These are phyloP conservation scores for Russula sp. DNA, from an alignment of 768 basidiomycete genomes.

Conservation along the genomic window DNA sequence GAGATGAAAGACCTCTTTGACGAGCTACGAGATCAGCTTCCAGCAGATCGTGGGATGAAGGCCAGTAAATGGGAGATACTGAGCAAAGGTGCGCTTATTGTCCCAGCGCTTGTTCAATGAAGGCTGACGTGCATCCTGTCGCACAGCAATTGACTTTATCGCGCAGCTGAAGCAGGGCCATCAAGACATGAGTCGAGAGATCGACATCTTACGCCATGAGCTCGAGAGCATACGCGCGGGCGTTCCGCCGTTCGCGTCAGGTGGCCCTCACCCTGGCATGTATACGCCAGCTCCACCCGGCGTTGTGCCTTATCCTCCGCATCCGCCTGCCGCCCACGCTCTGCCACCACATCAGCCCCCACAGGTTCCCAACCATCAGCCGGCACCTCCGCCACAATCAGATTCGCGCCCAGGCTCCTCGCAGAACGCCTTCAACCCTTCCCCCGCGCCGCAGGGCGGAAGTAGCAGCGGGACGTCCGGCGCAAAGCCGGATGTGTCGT, in stretches of 20 bases:
- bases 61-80: conserved; percentile 99
- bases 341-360: conserved; percentile 40
- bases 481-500: conserved; percentile 26
- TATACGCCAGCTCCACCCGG: conserved; percentile 33
- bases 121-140: neutral
- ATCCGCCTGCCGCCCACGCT: conserved; percentile 39
- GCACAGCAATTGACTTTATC: conserved; percentile 83
- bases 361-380: conserved; percentile 30
- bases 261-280: conserved; percentile 35
- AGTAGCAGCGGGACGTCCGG: conserved; percentile 18
- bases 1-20: conserved; percentile 99
- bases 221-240: conserved; percentile 58
- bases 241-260: conserved; percentile 42
- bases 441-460: conserved; percentile 33
- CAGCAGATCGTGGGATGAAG: conserved; percentile 90
- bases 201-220: conserved; percentile 75
- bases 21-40: conserved; percentile 88
- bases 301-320: conserved; percentile 37
- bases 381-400: conserved; percentile 30
- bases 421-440: conserved; percentile 49
- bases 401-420: conserved; percentile 45
- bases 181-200: conserved; percentile 71
- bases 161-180: conserved; percentile 68
- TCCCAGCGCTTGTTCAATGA: neutral
- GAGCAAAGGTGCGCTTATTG: conserved; percentile 68